Evolutionary conservation across 352 stramenopile species (phyloP).

Genomic region (Phytophthora macrochlamydospora): DNA sequence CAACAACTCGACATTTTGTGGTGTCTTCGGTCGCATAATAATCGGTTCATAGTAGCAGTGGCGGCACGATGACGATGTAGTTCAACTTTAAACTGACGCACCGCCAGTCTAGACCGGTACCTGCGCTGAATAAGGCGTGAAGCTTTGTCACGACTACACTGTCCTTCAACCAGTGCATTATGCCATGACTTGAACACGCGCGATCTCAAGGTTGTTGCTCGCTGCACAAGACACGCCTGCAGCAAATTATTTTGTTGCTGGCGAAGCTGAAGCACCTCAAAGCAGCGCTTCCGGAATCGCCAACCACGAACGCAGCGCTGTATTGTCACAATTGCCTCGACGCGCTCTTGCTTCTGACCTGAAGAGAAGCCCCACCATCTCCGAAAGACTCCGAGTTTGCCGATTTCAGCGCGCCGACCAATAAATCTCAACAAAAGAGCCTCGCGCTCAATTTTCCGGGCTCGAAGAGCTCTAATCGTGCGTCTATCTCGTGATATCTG

Average conservation of each 20-base stretch:
- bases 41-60: slow-evolving; percentile 50
- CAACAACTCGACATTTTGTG: slow-evolving; percentile 38
- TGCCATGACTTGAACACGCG: slow-evolving; percentile 37
- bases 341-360: slow-evolving; percentile 36
- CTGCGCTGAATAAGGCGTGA: slow-evolving; percentile 46
- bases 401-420: slow-evolving; percentile 30
- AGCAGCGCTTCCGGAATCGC: slow-evolving; percentile 38
- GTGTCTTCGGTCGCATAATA: slow-evolving; percentile 44
- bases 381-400: slow-evolving; percentile 31
- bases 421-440: slow-evolving; percentile 44
- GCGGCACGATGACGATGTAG: slow-evolving; percentile 51
- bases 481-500: slow-evolving; percentile 42
- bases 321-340: slow-evolving; percentile 37
- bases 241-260: slow-evolving; percentile 49
- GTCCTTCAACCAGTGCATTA: slow-evolving; percentile 11
- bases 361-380: slow-evolving; percentile 47
- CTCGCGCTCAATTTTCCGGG: slow-evolving; percentile 43
- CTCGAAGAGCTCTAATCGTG: slow-evolving; percentile 35
- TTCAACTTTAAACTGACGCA: slow-evolving; percentile 43
- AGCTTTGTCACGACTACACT: slow-evolving; percentile 20
- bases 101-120: slow-evolving; percentile 37
- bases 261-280: slow-evolving; percentile 38
- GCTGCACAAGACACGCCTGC: slow-evolving; percentile 38
- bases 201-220: slow-evolving; percentile 21
- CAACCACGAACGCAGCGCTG: slow-evolving; percentile 49